phyloP scores from a whole-genome alignment of 2,329 filamentous ascomycete genomes.

The Pestalotiopsis sp. region DNA sequence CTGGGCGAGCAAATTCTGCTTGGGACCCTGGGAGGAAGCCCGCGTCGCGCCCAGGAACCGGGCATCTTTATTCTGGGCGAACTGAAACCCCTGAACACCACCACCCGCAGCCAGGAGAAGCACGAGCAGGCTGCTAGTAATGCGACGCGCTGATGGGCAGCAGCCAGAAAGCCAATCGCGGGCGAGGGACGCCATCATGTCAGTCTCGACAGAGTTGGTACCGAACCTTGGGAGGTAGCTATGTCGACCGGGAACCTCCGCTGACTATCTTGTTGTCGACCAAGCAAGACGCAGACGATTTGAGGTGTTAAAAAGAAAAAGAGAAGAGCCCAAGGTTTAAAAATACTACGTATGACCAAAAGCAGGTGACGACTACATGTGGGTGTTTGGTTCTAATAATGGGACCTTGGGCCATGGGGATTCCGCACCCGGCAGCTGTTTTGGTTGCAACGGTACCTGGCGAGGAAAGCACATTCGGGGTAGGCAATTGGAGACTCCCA shows the following conservation, averaged over 20 bases:
- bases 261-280: background rate
- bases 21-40: background rate
- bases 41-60: background rate
- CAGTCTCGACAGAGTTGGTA: background rate
- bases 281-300: background rate
- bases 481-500: background rate
- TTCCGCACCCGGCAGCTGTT: background rate
- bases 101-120: background rate
- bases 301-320: background rate
- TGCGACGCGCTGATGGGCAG: background rate
- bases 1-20: constrained; percentile 2
- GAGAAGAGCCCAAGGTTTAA: background rate
- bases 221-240: background rate
- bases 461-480: background rate
- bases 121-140: background rate
- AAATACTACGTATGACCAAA: background rate
- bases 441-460: background rate
- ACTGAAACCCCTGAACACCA: background rate
- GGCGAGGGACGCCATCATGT: background rate
- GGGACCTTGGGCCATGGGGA: background rate
- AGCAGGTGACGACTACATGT: background rate
- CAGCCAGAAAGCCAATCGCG: background rate
- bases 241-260: background rate
- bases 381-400: background rate
- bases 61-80: background rate